Evolutionary conservation across 108 stramenopile genomes (phyloP).

Genomic region (Cyclotella choctawhatcheeana): DNA sequence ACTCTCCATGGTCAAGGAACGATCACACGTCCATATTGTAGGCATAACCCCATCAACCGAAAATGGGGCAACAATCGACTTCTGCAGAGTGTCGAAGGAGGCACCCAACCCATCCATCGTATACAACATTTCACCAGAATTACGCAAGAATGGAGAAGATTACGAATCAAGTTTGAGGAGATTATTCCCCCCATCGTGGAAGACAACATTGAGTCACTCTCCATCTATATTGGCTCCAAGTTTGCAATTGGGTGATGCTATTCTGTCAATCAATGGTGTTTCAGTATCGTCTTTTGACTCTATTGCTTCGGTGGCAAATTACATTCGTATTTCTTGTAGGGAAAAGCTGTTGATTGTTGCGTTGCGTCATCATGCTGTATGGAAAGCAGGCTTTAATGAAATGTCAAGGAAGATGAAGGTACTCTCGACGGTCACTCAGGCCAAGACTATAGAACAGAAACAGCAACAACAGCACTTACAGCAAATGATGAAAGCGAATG

Average conservation of each 20-base stretch:
- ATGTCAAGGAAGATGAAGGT: background rate
- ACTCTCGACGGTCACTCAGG: background rate
- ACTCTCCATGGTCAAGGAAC: constrained; percentile 31
- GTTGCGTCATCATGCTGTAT: constrained; percentile 30
- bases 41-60: constrained; percentile 1
- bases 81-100: constrained; percentile 22
- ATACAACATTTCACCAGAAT: constrained; percentile 1
- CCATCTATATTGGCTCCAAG: constrained; percentile 4
- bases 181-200: constrained; percentile 21
- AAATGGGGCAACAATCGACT: constrained; percentile 14
- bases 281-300: constrained; percentile 26
- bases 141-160: background rate
- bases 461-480: background rate
- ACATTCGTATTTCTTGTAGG: constrained; percentile 28
- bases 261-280: constrained; percentile 43
- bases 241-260: constrained; percentile 44
- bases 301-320: constrained; percentile 15
- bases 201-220: background rate
- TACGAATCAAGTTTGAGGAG: constrained; percentile 15
- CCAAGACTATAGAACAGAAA: background rate
- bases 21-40: constrained; percentile 27
- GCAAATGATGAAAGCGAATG: background rate
- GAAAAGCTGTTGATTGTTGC: constrained; percentile 28
- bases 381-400: constrained; percentile 27
- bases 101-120: constrained; percentile 27